Evolutionary conservation across 768 basidiomycete species (phyloP), one percentile per base, ranked within the genome.

Genomic region (Scleroderma citrinum): DNA sequence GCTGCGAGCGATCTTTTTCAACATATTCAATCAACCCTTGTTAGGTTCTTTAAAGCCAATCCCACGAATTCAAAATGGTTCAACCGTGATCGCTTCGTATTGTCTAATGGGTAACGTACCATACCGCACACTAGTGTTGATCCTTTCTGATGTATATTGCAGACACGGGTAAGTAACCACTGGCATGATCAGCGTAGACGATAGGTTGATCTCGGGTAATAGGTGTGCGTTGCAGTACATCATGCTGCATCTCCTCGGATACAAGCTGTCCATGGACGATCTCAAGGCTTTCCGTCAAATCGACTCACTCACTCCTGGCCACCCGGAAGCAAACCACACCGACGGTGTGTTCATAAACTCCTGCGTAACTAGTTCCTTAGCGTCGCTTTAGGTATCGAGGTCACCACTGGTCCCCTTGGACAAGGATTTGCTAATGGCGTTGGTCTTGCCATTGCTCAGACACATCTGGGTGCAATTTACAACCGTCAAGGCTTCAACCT

Each of bases 11-110:
- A 30, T 8, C 3, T 29, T 12, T 10, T 16, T 30, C 29, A 21
- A 8, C n/a, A 20, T 24, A 16, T 43, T 53, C 43, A 31, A 58
- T 19, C 17, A 43, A 14, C 24, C 11, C 26, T 45, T 20, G 10
- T 45, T 26, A 90, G 88, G 17, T 90, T 92, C 77, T 67, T 96
- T 72, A 87, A 87, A 56, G 83, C 85, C 60, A 94, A 92, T 72
- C 88, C 92, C 44, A 83, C 83, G 68, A 86, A 77, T 73, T 82
- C 92, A 36, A 85, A 90, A 68, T 95, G 92, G 93, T 87, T 86
- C 73, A 95, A 94, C 72, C 86, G 94, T 53, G 93, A 96, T 75
- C 85, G 93, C 70, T 97, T 95, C 60, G 93, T 97, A 52, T 83
- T 96, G 56, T 96, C 93, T 56, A 95, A 95, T 63, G 92, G 92